These are phyloP conservation scores for Macadamia integrifolia DNA, from an alignment of 164 flowering plant genomes.

Conservation along the genomic window DNA sequence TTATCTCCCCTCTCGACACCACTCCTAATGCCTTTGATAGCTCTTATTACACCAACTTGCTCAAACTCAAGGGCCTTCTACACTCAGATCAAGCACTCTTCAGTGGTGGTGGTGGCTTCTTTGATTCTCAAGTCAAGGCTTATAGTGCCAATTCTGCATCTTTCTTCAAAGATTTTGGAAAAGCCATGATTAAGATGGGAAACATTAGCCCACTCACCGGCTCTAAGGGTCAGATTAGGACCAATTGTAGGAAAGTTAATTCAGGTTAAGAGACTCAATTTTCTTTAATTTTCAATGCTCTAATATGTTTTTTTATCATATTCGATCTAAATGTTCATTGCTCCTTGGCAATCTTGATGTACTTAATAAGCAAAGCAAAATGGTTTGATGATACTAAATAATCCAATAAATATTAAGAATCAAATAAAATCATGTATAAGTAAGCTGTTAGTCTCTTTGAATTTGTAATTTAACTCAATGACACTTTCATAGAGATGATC, in stretches of 20 bases:
- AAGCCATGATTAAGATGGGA: slow-evolving; percentile 30
- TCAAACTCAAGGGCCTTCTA: slow-evolving; percentile 22
- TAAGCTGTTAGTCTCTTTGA: no score
- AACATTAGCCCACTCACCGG: slow-evolving; percentile 28
- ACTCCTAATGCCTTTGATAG: slow-evolving; percentile 15
- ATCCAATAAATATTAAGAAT: no score
- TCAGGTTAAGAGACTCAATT: background rate
- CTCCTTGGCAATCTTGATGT: no score
- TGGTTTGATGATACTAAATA: no score
- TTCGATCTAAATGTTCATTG: no score
- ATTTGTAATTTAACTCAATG: no score
- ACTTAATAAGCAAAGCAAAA: no score
- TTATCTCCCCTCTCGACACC: slow-evolving; percentile 21
- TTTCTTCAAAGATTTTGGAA: slow-evolving; percentile 17
- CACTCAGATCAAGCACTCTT: slow-evolving; percentile 28
- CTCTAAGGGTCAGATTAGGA: slow-evolving; percentile 20
- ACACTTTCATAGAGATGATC: no score
- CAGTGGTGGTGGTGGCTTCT: slow-evolving; percentile 16
- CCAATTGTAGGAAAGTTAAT: slow-evolving; percentile 23
- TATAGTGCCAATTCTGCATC: slow-evolving; percentile 12
- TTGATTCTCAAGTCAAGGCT: slow-evolving; percentile 19
- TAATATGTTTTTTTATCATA: no score
- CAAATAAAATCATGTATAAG: no score
- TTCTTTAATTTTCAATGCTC: no score
- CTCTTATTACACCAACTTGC: slow-evolving; percentile 19